Conservation (phyloP, 225 moss, liverwort and hornwort species). For the Physcomitrium patens region DNA sequence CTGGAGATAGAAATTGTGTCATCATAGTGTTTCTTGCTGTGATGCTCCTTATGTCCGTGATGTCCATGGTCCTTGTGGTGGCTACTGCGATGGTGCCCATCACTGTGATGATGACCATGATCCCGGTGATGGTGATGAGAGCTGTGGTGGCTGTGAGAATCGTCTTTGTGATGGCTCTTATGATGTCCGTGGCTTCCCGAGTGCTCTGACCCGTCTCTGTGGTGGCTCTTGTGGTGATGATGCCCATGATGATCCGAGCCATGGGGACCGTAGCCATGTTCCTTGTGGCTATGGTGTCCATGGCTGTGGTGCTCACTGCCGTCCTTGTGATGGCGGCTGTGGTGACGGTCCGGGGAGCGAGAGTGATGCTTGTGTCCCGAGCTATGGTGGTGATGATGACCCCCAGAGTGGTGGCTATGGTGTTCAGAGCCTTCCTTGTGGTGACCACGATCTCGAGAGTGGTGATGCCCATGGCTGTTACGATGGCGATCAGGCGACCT, state of each 20-base stretch:
- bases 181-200: conserved; percentile 28
- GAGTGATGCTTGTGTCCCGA: conserved; percentile 25
- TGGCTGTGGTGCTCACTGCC: conserved; percentile 17
- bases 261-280: conserved; percentile 15
- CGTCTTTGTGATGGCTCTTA: conserved; percentile 33
- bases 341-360: conserved; percentile 23
- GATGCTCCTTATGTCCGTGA: conserved; percentile 38
- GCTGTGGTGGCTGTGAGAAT: conserved; percentile 30
- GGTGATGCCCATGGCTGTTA: conserved; percentile 25
- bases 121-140: conserved; percentile 4
- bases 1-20: conserved; percentile 38
- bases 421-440: conserved; percentile 34
- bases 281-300: conserved; percentile 20
- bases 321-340: conserved; percentile 13
- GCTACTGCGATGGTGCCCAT: conserved; percentile 5
- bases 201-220: conserved; percentile 15
- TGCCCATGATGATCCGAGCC: conserved; percentile 12
- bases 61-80: conserved; percentile 19
- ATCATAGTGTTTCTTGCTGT: conserved; percentile 37
- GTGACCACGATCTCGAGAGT: neutral
- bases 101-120: conserved; percentile 17
- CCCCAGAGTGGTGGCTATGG: conserved; percentile 27
- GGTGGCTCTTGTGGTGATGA: conserved; percentile 17
- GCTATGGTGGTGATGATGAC: conserved; percentile 29
- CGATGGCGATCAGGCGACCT: conserved; percentile 43